These are phyloP conservation scores for Solanum ahanhuiri DNA, from an alignment of 257 asterid genomes.

Conservation along the genomic window DNA sequence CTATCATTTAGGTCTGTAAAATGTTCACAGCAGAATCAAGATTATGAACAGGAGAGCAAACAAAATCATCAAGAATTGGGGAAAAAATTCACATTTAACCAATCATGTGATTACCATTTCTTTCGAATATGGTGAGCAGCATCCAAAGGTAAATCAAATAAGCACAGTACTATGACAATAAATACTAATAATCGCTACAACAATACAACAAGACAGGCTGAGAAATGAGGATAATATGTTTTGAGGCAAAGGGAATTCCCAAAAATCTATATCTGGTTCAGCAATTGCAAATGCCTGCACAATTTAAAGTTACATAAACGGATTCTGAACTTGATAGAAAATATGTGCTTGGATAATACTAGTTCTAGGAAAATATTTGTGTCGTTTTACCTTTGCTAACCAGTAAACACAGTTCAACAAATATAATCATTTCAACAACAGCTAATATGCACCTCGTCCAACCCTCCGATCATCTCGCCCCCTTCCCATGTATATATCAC, in stretches of 20 bases:
- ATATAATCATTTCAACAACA: not conserved
- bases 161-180: not conserved
- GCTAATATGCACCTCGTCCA: slow-evolving; percentile 39
- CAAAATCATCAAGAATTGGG: not conserved
- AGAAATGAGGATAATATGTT: not conserved
- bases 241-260: not conserved
- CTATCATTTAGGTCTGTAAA: not conserved
- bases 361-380: not conserved
- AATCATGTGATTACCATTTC: not conserved
- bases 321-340: not conserved
- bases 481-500: slow-evolving; percentile 37
- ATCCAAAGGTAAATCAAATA: not conserved
- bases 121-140: not conserved
- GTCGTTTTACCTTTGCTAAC: not conserved
- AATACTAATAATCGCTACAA: not conserved
- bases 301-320: not conserved
- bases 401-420: not conserved
- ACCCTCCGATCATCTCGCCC: slow-evolving; percentile 54
- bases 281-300: not conserved
- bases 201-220: not conserved
- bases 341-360: not conserved
- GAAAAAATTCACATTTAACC: not conserved
- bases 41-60: not conserved
- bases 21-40: not conserved
- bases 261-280: not conserved